phyloP scores from a whole-genome alignment of 2,329 filamentous ascomycete species.

The Penicillium brasilianum region DNA sequence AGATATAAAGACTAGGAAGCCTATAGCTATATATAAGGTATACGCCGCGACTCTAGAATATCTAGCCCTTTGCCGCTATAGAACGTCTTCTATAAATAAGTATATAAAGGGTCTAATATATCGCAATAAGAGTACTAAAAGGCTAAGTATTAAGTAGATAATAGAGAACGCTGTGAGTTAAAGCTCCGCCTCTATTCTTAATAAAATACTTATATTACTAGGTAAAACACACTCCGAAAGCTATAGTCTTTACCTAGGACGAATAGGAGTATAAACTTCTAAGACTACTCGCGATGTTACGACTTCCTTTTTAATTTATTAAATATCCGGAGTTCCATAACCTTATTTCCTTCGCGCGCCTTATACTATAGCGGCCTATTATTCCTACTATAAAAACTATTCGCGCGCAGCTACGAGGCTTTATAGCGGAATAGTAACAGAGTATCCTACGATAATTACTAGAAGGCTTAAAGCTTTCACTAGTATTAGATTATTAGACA shows the following conservation, averaged over 20 bases:
- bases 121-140: background rate
- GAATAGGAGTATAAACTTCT: background rate
- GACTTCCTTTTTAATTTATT: background rate
- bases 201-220: background rate
- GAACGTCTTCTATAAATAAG: background rate
- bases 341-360: background rate
- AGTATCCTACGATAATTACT: background rate
- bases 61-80: background rate
- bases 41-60: background rate
- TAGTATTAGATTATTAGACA: too few relatives aligned
- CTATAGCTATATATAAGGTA: background rate
- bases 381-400: background rate
- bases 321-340: background rate
- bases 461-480: too few relatives aligned
- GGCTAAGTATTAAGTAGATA: background rate
- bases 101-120: background rate
- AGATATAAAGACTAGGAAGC: background rate
- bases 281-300: background rate
- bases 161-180: background rate
- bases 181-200: background rate
- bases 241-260: background rate
- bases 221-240: background rate
- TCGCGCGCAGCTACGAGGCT: background rate
- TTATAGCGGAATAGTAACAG: background rate
- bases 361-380: background rate